Evolutionary conservation across 1,284 basidiomycete species (phyloP), one percentile per base, ranked within the genome.

Genomic region (Sanghuangporus weigelae): DNA sequence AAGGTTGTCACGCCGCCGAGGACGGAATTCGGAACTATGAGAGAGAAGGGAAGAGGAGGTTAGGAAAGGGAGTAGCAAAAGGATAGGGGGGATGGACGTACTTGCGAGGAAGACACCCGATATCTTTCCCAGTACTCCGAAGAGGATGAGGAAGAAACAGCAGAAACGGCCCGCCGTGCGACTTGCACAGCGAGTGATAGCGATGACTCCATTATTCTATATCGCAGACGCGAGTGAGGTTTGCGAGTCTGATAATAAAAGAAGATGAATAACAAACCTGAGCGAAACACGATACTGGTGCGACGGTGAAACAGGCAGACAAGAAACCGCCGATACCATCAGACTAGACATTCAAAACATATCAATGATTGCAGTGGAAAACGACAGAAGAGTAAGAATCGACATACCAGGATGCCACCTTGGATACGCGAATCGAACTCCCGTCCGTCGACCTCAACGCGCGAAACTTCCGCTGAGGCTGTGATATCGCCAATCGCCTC

Each of bases 401-500:
- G 68, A 71, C 85, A 66, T 63, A 89, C 87, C 67, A 95, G 77
- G 23, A 95, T 80, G 46, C 92, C 93, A n/a, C 93, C 92, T 74
- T 93, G 90, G 50, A 94, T 89, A 7, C 92, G 80, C 1, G 83
- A 82, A 72, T 94, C 91, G 73, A 93, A 94, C 64, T 88, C 83
- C 21, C 79, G 78, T 0, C 90, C 91, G 40, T 84, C 80, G 23
- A 92, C 87, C 16, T 78, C 74, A 19, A 92, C 80, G 10, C 84
- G 82, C 1, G 90, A 92, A 2, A 92, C 90, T 72, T 95, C 93
- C 1, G 89, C 86, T 3, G 89, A 89, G 0, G 93, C 91, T 0
- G 93, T 93, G 68, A 95, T 88, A 69, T 95, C 92, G 1, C 92
- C 93, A 57, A 93, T 93, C 3, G 90, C 89, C 73, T 95, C 92